A percentile compares a stretch with the other conserved stretches of the same genome.
phyloP scores from a whole-genome alignment of 73 alveolate genomes.

The Tetrahymena malaccensis region DNA sequence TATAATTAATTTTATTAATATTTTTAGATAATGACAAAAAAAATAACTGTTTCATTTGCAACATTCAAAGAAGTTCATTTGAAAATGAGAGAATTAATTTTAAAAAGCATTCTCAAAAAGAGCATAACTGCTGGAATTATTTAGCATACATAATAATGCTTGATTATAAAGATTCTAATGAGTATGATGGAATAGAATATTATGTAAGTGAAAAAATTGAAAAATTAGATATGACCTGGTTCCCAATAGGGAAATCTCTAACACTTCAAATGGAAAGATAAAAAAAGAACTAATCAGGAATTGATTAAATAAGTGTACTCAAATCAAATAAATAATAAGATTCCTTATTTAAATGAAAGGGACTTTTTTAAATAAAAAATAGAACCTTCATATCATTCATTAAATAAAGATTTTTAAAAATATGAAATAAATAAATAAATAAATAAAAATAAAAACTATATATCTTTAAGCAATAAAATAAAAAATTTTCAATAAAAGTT shows the following conservation, averaged over 20 bases:
- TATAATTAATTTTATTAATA: background rate
- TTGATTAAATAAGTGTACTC: background rate
- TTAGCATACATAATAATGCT: constrained; percentile 71
- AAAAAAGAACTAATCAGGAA: background rate
- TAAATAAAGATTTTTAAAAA: no score
- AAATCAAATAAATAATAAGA: background rate
- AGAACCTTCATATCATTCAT: no score
- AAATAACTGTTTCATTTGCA: constrained; percentile 24
- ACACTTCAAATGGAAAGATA: background rate
- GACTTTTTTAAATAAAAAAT: no score
- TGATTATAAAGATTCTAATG: constrained; percentile 74
- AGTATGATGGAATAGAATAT: constrained; percentile 88
- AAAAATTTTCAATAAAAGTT: no score
- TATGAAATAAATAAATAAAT: no score
- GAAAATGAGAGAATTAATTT: constrained; percentile 63
- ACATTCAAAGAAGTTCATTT: constrained; percentile 27
- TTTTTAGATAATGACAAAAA: constrained; percentile 7
- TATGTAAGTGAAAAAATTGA: constrained; percentile 72
- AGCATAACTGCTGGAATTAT: constrained; percentile 77
- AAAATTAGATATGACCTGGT: constrained; percentile 79
- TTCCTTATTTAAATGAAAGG: background rate
- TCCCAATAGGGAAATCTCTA: constrained; percentile 58
- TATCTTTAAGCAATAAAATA: no score
- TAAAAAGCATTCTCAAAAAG: constrained; percentile 61
- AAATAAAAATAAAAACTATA: no score